Evolutionary conservation across 495 filamentous ascomycete species (phyloP), one percentile per base, ranked within the genome.

Genomic region (Annulohypoxylon nitens): DNA sequence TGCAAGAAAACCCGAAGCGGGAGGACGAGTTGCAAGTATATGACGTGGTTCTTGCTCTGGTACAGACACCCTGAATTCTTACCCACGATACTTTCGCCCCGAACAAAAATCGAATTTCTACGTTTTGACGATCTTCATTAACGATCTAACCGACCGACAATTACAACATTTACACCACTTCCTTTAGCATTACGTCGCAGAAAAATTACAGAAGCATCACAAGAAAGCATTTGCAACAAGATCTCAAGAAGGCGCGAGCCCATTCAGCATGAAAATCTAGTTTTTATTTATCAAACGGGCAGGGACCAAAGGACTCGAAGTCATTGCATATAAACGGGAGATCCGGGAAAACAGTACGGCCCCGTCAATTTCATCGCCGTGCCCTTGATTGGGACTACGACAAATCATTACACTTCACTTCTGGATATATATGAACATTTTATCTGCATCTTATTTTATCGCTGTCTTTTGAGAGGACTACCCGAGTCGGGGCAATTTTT

Each of bases 1-100:
- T 78, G 95, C 96, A 41, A 91, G 84, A 34, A 79, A 82, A 50
- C 84, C 84, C 8, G 81, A 83, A 65, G 73, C 76, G 2, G 69
- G 76, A 69, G 78, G 77, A 36, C 70, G 83, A 48, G 78, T 84
- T 25, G 84, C 83, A 20, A 86, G 81, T 63, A 83, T 86, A 59
- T 86, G 69, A 83, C 60, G 26, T 5, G 14, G 25, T 16, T 53
- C 34, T 5, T 25, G 34, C 33, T 30, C 11, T 36, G 20, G 36
- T 20, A 16, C 25, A 2, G 34, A 57, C 36, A 5, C 8, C 43
- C 25, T 11, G 1, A 23, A 11, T 47, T 5, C 33, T 11, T 60
- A 47, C 54, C 34, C 43, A 50, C 20, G 33, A 70, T 20, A 6
- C 18, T 36, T 43, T 48, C 45, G 12, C 14, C 3, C 47, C 41